phyloP scores from a whole-genome alignment of 371 early-diverging fungal species.

The Mucor circinelloides region DNA sequence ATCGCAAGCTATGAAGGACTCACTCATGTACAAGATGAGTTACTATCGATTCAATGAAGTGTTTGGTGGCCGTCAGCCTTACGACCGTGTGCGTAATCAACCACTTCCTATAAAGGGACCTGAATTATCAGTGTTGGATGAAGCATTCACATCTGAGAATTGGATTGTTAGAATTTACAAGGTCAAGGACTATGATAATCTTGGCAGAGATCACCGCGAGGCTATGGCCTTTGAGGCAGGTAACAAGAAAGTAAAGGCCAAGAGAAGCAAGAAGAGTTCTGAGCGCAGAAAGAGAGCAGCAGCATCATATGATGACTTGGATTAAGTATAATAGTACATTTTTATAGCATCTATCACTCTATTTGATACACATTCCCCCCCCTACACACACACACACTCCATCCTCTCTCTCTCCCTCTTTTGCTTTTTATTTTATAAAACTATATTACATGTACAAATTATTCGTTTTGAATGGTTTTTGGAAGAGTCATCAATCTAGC shows the following conservation, averaged over 20 bases:
- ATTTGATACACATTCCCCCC: background rate
- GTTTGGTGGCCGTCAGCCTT: constrained; percentile 73
- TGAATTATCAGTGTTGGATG: constrained; percentile 85
- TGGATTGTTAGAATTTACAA: constrained; percentile 98
- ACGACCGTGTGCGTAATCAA: constrained; percentile 90
- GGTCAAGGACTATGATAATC: constrained; percentile 90
- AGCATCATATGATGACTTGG: constrained; percentile 29
- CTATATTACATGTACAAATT: background rate
- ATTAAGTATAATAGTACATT: constrained; percentile 11
- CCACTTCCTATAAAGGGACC: constrained; percentile 78
- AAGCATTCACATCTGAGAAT: constrained; percentile 89
- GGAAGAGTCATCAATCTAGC: background rate
- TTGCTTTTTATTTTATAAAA: too few species aligned
- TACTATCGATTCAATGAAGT: constrained; percentile 94
- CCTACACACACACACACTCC: background rate
- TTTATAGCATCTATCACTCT: background rate
- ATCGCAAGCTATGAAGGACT: constrained; percentile 85
- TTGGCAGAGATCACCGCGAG: constrained; percentile 80
- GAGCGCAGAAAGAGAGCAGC: constrained; percentile 49
- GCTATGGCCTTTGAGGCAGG: constrained; percentile 69
- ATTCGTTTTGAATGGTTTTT: background rate
- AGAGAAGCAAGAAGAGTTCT: constrained; percentile 43
- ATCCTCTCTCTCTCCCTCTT: background rate
- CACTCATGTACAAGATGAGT: constrained; percentile 95
- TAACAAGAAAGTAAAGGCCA: constrained; percentile 45